Base-by-base conservation (phyloP, 768 basidiomycete species). In the Cystofilobasidium capitatum region DNA sequence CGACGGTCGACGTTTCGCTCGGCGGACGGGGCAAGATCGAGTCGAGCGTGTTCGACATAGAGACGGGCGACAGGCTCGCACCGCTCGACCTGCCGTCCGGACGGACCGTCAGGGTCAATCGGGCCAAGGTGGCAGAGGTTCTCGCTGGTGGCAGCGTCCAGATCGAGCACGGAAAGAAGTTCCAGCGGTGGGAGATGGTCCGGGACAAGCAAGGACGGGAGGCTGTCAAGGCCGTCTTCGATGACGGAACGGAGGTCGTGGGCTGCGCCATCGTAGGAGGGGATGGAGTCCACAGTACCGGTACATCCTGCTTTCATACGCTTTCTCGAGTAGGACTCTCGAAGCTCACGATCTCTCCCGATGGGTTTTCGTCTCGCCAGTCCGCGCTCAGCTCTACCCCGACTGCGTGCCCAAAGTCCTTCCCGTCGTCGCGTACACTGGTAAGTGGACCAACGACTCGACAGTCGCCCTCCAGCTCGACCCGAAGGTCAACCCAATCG, bases 1-100 rank as follows among this genome's bases (percentile, higher is more conserved):
- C 47, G n/a, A 40, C 66, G 26, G 66, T 68, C 33, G 66, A 68
- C 26, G 17, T 16, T 26, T n/a, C 51, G 3, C 47, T 62, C 33
- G 66, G 66, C 35, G 66, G 66, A 3, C 40, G 22, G 31, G 66
- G 66, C 2, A 12, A n/a, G 37, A 40, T 68, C n/a, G 42, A 58
- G 29, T 12, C 26, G 0, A 26, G 24, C 22, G 22, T 68, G 3
- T 12, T 5, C 1, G 54, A 44, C 24, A 12, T 68, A 22, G 71
- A 71, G 36, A 65, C 68, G 9, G 71, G 62, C 22, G 67, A 70
- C 29, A 47, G 72, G 71, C 70, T 76, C 31, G 70, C 78, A 1
- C 66, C 72, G 13, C 59, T 77, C 74, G 81, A 45, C 22, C 37
- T 62, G 26, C 42, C 35, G 10, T 54, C 35, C 35, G 39, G 57